Evolutionary conservation across 2,329 filamentous ascomycete species (phyloP), one percentile per base, ranked within the genome.

Genomic region (Fusarium sp.): DNA sequence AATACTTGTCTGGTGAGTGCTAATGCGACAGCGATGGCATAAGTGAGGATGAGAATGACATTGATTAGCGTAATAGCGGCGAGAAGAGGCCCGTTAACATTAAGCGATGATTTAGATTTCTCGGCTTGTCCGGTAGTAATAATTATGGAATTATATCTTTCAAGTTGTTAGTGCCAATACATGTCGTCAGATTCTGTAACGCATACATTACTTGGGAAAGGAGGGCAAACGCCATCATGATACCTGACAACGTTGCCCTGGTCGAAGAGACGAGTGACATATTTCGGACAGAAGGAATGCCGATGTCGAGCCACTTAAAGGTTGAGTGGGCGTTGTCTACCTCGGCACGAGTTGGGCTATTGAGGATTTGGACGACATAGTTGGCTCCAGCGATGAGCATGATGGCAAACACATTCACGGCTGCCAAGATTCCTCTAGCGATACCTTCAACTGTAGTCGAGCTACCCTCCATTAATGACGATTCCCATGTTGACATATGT

Each of bases 361-460:
- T 83, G 17, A 89, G 83, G n/a, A 87, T 81, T 76, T 89, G 87
- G 63, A 87, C 86, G 42, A 82, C 80, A 73, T 88, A 89, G 78
- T 87, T 88, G 15, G 83, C 86, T 6, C 83, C 84, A 2, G 83
- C 83, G 17, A 89, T 76, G 25, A 88, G 70, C 8, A 82, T 78
- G 9, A 86, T 74, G 12, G 79, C 80, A 45, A 85, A 79, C 4
- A 84, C 72, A 75, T 85, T 87, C 65, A 87, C 82, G 25, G 82
- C 77, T 12, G 81, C 83, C 53, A 85, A 83, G 29, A 88, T 71
- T 0, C 83, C 85, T 68, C 80, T 81, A 60, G 82, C 79, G 33
- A 86, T 77, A 13, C 72, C 72, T 33, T 78, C 70, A 11, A 84
- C 82, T 8, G 65, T 76, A 13, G 57, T 56, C 69, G 85, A 86